Evolutionary conservation across 768 basidiomycete genomes (phyloP), one percentile per base, ranked within the genome.

Genomic region (Lentinula detonsa): DNA sequence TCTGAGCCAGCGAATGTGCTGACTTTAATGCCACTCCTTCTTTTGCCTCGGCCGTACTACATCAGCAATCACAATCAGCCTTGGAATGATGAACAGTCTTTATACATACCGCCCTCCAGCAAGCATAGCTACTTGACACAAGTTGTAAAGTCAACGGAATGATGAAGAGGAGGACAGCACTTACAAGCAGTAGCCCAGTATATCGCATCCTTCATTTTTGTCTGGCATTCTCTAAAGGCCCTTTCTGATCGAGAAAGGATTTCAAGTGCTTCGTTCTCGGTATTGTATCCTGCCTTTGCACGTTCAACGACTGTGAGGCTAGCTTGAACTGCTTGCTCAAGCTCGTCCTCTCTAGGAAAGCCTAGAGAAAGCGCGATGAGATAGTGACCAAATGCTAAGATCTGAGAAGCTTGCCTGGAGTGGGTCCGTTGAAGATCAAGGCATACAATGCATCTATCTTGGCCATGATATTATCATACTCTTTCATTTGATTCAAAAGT

Each of bases 101-200:
- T 52, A 1, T 4, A 59, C 58, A 35, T 39, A 59, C 58, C 58
- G 58, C 21, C 58, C 58, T 37, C 58, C 58, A 39, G 58, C 58
- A 45, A 59, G 48, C 58, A 59, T 59, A 11, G 58, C 58, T 48
- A 59, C 58, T 59, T 43, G 43, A 48, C 23, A 46, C 34, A 28
- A 21, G 34, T 11, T 46, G 45, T 7, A 59, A 59, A 35, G 28
- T 48, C 16, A 46, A 46, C n/a, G 33, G 37, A 35, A 49, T 34
- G 28, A 46, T 21, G 10, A 18, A 35, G 33, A 35, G 34, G 5
- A 34, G 42, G 1, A 8, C 28, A 15, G 23, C 35, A 46, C 58
- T 49, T 15, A 59, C 58, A 50, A 5, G 58, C 58, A 33, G 58
- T 59, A 23, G 58, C 58, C 58, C 58, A 59, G 34, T 59, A 59